These are phyloP conservation scores for Tricladium varicosporioides DNA, from an alignment of 2,329 filamentous ascomycete genomes.

Conservation along the genomic window DNA sequence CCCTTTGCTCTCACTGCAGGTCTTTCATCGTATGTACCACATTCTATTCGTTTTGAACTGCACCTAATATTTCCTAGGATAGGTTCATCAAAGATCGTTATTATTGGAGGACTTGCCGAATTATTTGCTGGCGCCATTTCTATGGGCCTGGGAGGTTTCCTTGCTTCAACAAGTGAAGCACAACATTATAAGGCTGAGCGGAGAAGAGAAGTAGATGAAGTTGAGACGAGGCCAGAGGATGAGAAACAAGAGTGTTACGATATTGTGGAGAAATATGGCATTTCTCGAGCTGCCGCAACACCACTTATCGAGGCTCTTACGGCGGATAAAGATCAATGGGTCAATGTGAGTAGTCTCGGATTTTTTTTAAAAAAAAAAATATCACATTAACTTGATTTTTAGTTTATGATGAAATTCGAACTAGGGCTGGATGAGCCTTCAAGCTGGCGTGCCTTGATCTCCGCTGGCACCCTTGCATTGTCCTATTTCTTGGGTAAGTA, in stretches of 20 bases:
- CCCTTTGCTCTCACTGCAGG: constrained; percentile 78
- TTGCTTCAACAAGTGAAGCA: constrained; percentile 46
- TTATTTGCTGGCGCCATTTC: constrained; percentile 57
- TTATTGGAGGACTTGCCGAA: constrained; percentile 58
- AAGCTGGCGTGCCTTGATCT: constrained; percentile 28
- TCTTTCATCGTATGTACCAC: constrained; percentile 48
- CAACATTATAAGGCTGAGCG: constrained; percentile 40
- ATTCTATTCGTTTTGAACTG: too few species aligned
- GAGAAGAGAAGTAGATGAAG: constrained; percentile 37
- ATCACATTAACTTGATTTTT: constrained; percentile 2
- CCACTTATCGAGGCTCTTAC: constrained; percentile 35
- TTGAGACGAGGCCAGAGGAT: constrained; percentile 33
- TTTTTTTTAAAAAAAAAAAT: background rate
- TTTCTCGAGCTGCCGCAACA: constrained; percentile 31
- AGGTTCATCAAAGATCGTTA: constrained; percentile 46
- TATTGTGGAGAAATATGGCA: constrained; percentile 40
- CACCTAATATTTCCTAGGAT: constrained; percentile 34
- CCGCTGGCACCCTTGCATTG: constrained; percentile 27
- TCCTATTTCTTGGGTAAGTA: constrained; percentile 35
- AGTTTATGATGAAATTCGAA: constrained; percentile 48
- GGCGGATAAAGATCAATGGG: constrained; percentile 14
- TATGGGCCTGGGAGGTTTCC: constrained; percentile 58
- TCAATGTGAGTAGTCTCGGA: constrained; percentile 12
- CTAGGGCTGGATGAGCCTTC: constrained; percentile 38
- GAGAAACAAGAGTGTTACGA: constrained; percentile 39